Conservation (phyloP, 495 filamentous ascomycete genomes). For the Darksidea phi region DNA sequence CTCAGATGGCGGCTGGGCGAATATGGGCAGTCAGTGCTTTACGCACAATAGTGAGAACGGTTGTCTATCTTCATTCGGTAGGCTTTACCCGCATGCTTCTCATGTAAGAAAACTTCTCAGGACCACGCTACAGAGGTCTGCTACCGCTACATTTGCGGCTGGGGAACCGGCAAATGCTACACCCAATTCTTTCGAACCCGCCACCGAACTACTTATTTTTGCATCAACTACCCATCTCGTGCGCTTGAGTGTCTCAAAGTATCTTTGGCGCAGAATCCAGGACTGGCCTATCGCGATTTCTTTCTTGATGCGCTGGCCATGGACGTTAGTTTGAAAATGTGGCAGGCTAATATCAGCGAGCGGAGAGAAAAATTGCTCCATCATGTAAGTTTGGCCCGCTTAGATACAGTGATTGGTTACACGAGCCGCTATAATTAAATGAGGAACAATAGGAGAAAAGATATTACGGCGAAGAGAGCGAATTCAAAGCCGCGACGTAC, state of each 20-base stretch:
- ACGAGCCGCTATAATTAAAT: neutral
- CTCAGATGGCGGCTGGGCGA: constrained; percentile 8
- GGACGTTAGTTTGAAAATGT: constrained; percentile 13
- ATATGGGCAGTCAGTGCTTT: constrained; percentile 20
- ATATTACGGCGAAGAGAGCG: constrained; percentile 1
- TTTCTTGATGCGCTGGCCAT: constrained; percentile 16
- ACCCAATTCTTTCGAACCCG: constrained; percentile 22
- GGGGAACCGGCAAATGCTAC: neutral
- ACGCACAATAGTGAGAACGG: neutral
- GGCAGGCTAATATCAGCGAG: neutral
- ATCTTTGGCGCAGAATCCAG: neutral
- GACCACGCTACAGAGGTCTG: neutral
- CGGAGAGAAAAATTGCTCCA: neutral
- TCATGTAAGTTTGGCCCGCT: constrained; percentile 5
- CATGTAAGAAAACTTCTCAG: neutral
- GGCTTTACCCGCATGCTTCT: neutral
- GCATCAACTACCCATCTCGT: constrained; percentile 23
- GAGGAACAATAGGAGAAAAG: neutral
- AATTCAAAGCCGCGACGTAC: constrained; percentile 5
- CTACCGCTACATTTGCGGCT: constrained; percentile 19
- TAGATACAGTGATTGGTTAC: neutral
- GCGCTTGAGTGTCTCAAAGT: neutral
- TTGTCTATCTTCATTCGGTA: constrained; percentile 18
- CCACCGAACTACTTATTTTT: constrained; percentile 17
- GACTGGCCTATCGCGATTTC: constrained; percentile 7